These are phyloP conservation scores for Aspergillus hancockii DNA, from an alignment of 495 filamentous ascomycete genomes.

Conservation along the genomic window DNA sequence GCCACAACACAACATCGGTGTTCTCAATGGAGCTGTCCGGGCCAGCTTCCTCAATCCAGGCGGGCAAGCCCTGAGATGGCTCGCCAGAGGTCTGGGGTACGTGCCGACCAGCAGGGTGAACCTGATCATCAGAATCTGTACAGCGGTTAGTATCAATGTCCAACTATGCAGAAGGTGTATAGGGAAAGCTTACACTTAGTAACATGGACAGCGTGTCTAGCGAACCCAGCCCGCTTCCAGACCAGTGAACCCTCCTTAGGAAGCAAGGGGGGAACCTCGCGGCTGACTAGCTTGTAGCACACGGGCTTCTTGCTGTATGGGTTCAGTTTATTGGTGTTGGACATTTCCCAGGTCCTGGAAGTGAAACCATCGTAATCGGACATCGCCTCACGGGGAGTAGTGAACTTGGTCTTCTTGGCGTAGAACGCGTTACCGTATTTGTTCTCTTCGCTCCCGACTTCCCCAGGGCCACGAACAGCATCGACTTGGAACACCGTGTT, in stretches of 20 bases:
- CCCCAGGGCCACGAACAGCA: conserved; percentile 61
- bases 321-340: conserved; percentile 81
- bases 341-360: conserved; percentile 87
- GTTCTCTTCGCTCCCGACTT: conserved; percentile 80
- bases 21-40: conserved; percentile 74
- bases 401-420: conserved; percentile 81
- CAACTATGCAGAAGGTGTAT: not conserved
- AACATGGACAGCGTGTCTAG: conserved; percentile 86
- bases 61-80: conserved; percentile 73
- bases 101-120: conserved; percentile 90
- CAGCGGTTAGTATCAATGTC: not conserved
- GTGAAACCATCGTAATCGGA: conserved; percentile 81
- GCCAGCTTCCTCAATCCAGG: conserved; percentile 74
- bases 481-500: conserved; percentile 90
- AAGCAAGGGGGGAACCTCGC: conserved; percentile 77
- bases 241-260: conserved; percentile 83
- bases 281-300: conserved; percentile 89
- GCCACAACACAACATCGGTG: conserved; percentile 90
- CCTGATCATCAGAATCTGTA: conserved; percentile 77
- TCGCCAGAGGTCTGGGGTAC: conserved; percentile 91
- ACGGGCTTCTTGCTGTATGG: conserved; percentile 82
- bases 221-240: conserved; percentile 94
- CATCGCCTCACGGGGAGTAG: conserved; percentile 67
- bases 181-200: conserved; percentile 74
- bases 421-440: conserved; percentile 94